These are phyloP conservation scores for Talaromyces rugulosus DNA, from an alignment of 2,329 filamentous ascomycete genomes.

Conservation along the genomic window DNA sequence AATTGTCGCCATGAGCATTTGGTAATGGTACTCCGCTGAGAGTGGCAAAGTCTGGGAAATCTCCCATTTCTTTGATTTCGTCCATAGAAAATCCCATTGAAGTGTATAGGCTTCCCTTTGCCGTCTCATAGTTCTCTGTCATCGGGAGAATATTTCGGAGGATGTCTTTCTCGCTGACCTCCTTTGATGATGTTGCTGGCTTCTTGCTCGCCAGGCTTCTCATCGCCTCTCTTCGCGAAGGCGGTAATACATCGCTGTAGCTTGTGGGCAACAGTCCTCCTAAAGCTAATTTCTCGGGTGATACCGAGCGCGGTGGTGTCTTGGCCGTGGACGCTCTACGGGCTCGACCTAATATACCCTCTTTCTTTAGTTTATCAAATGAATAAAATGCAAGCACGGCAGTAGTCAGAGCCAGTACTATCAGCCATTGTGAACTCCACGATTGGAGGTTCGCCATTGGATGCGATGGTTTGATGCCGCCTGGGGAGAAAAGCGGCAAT, in stretches of 20 bases:
- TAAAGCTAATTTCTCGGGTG: conserved; percentile 42
- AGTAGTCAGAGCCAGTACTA: conserved; percentile 20
- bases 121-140: conserved; percentile 35
- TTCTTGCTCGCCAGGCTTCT: conserved; percentile 24
- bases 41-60: conserved; percentile 74
- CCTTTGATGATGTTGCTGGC: conserved; percentile 15
- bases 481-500: not conserved
- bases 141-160: conserved; percentile 36
- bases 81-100: conserved; percentile 66
- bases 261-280: conserved; percentile 24
- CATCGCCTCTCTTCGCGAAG: conserved; percentile 47
- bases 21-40: conserved; percentile 73
- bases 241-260: conserved; percentile 51
- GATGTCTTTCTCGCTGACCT: conserved; percentile 29
- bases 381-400: conserved; percentile 24
- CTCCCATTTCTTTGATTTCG: conserved; percentile 66
- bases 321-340: conserved; percentile 44
- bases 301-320: conserved; percentile 52
- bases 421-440: conserved; percentile 16
- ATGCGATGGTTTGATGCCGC: not conserved
- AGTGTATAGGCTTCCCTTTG: conserved; percentile 46
- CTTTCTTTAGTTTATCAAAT: conserved; percentile 26
- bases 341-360: conserved; percentile 37
- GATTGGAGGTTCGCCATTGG: conserved; percentile 1
- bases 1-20: conserved; percentile 52